A percentile compares a stretch with the other conserved stretches of the same genome.
These are phyloP conservation scores for Penicillium sp. DNA, from an alignment of 2,329 filamentous ascomycete species.

Conservation along the genomic window DNA sequence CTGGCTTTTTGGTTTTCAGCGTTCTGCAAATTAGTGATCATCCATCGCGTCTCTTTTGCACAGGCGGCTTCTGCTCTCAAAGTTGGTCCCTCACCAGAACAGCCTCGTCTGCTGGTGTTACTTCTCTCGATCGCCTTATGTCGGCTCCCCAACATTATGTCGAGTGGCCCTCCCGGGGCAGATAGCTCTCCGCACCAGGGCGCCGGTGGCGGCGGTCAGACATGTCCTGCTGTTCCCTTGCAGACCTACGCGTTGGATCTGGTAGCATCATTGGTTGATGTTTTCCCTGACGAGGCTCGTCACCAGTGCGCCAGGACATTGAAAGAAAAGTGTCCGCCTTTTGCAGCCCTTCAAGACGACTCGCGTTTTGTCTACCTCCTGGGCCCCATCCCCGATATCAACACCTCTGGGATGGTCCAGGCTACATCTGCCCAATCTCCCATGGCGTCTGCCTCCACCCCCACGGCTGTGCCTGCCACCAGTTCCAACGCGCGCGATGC, in stretches of 20 bases:
- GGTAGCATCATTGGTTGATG: constrained; percentile 40
- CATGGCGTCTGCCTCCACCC: constrained; percentile 27
- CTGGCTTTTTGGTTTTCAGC: constrained; percentile 39
- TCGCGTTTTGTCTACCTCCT: constrained; percentile 38
- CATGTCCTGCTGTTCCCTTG: constrained; percentile 29
- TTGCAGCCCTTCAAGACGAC: constrained; percentile 35
- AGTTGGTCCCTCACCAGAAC: constrained; percentile 26
- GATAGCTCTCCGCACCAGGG: constrained; percentile 26
- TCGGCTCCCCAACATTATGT: constrained; percentile 27
- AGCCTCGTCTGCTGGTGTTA: constrained; percentile 33
- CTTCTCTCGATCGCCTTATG: constrained; percentile 39
- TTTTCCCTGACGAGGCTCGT: constrained; percentile 40
- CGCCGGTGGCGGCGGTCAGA: constrained; percentile 19
- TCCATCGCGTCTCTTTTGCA: constrained; percentile 36
- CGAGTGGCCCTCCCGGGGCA: constrained; percentile 26
- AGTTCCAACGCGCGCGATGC: constrained; percentile 13
- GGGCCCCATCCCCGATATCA: constrained; percentile 30
- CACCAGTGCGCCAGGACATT: constrained; percentile 39
- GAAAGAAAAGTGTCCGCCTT: constrained; percentile 38
- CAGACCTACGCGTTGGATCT: constrained; percentile 42
- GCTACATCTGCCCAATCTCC: constrained; percentile 28
- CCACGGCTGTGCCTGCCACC: constrained; percentile 22
- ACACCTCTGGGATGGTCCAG: constrained; percentile 16
- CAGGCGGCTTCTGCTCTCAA: constrained; percentile 19
- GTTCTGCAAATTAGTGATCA: constrained; percentile 35